Conservation (phyloP, 208 protist genomes). For the Acanthamoeba lenticulata region DNA sequence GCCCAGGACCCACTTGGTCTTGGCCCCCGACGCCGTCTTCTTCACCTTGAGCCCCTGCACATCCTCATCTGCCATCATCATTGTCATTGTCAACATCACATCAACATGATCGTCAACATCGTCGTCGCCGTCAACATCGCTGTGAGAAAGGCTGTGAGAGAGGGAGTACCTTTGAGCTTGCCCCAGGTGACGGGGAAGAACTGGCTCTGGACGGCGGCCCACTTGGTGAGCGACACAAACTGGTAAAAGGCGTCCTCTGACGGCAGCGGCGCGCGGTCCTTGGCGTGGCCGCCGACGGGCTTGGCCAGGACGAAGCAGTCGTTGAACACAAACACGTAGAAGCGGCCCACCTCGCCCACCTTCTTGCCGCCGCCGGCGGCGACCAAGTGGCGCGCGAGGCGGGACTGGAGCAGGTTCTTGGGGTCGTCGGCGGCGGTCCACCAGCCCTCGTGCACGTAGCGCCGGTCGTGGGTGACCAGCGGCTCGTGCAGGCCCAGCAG, state of each 20-base stretch:
- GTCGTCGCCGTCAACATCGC: too few relatives aligned
- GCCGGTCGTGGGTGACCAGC: background rate
- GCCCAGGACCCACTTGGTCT: conserved; percentile 23
- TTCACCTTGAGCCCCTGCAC: conserved; percentile 43
- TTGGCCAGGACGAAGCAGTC: conserved; percentile 40
- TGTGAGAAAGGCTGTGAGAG: too few relatives aligned
- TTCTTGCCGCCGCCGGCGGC: background rate
- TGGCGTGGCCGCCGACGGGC: background rate
- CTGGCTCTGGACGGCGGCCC: background rate
- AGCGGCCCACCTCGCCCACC: background rate
- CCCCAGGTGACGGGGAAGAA: conserved; percentile 20
- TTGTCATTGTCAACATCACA: background rate
- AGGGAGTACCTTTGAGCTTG: background rate
- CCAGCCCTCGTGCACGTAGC: conserved; percentile 16
- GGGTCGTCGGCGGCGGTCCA: conserved; percentile 12
- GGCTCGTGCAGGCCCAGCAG: conserved; percentile 7
- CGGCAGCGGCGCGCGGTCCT: background rate
- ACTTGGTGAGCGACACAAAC: conserved; percentile 25
- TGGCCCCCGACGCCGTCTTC: conserved; percentile 2
- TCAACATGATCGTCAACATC: too few relatives aligned
- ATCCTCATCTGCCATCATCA: background rate
- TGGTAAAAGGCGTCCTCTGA: conserved; percentile 25
- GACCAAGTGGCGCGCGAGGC: background rate
- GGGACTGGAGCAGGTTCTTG: background rate
- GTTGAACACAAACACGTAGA: conserved; percentile 40